Conservation (phyloP, 371 early-diverging fungal species). For the Smittium mucronatum region DNA sequence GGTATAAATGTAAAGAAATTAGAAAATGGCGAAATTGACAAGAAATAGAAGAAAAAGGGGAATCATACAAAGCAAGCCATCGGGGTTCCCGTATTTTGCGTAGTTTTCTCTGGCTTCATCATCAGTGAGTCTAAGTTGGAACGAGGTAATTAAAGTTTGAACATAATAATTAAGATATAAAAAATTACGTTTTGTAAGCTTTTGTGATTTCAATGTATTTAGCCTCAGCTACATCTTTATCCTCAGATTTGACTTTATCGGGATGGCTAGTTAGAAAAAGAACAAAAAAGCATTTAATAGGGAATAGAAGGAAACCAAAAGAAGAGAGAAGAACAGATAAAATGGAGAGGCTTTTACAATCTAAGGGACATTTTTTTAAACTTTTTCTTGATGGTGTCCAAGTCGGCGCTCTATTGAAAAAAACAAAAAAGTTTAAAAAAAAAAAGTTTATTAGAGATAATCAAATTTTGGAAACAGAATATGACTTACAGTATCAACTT, state of each 20-base stretch:
- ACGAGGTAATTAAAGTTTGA: not conserved
- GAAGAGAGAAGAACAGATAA: not conserved
- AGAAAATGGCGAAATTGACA: not conserved
- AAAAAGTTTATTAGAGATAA: not conserved
- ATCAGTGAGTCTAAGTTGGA: constrained; percentile 55
- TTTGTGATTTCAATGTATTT: constrained; percentile 32
- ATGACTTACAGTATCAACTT: constrained; percentile 48
- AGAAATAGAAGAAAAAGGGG: not conserved
- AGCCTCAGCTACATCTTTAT: constrained; percentile 31
- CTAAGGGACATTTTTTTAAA: constrained; percentile 60
- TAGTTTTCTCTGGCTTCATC: constrained; percentile 77
- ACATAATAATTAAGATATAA: not conserved
- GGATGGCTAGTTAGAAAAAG: constrained; percentile 16
- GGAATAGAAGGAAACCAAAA: not conserved
- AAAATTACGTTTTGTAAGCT: constrained; percentile 27
- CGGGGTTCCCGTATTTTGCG: constrained; percentile 92
- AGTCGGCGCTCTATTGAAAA: constrained; percentile 18
- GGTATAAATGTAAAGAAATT: not conserved
- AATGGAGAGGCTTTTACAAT: constrained; percentile 28
- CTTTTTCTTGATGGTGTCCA: constrained; percentile 50
- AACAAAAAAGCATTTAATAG: not conserved
- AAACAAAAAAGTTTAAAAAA: too few species aligned
- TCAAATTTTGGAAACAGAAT: not conserved
- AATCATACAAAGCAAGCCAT: constrained; percentile 54
- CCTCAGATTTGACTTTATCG: constrained; percentile 27